Evolutionary conservation across 2,329 filamentous ascomycete species (phyloP).

Genomic region (Alternaria solani): DNA sequence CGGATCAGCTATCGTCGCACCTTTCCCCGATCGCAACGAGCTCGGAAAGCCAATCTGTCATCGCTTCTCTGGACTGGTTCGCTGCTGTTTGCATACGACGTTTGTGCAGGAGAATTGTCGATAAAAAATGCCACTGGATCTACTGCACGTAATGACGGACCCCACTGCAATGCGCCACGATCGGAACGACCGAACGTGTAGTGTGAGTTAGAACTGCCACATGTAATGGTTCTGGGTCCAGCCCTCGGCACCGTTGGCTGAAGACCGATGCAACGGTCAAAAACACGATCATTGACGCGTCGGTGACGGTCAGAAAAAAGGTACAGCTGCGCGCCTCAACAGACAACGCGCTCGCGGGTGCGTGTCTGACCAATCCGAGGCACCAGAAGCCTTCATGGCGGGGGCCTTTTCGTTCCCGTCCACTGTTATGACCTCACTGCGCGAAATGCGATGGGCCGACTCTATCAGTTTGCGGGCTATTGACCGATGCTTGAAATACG

Average conservation of each 20-base stretch:
- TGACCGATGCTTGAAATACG: slow-evolving; percentile 36
- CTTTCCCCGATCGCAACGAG: slow-evolving; percentile 15
- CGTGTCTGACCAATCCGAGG: slow-evolving; percentile 9
- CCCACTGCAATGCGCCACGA: background rate
- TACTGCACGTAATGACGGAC: background rate
- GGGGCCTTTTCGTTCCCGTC: slow-evolving; percentile 20
- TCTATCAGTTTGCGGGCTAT: slow-evolving; percentile 25
- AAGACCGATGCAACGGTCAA: slow-evolving; percentile 11
- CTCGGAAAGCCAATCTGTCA: slow-evolving; percentile 9
- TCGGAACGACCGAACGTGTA: slow-evolving; percentile 8
- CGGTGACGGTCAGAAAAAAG: slow-evolving; percentile 17
- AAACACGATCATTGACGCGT: slow-evolving; percentile 19
- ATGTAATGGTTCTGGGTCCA: slow-evolving; percentile 1
- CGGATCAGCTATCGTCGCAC: background rate
- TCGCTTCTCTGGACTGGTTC: background rate
- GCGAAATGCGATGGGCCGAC: slow-evolving; percentile 38
- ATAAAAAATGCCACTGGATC: background rate
- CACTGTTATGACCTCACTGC: slow-evolving; percentile 46
- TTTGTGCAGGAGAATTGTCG: background rate
- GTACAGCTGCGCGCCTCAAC: slow-evolving; percentile 10
- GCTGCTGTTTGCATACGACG: background rate
- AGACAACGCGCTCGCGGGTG: slow-evolving; percentile 7
- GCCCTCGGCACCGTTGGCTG: slow-evolving; percentile 3
- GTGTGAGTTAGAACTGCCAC: slow-evolving; percentile 1
- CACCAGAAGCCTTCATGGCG: slow-evolving; percentile 3